Evolutionary conservation across 2,329 filamentous ascomycete species (phyloP), one percentile per base, ranked within the genome.

Genomic region (Fusarium sp.): DNA sequence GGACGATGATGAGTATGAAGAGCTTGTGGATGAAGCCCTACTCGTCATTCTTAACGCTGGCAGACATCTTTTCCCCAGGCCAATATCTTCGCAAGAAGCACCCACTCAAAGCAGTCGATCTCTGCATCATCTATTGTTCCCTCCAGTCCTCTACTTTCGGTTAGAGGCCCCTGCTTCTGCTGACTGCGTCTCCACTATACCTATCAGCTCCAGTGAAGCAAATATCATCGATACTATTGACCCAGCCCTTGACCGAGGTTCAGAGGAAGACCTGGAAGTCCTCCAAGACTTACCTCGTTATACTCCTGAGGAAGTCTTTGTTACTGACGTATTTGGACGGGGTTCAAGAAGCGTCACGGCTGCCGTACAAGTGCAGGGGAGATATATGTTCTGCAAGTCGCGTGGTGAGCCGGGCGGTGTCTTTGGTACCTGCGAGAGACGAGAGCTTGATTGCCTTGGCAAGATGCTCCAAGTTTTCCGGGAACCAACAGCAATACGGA

Each of bases 41-140:
- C 1, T 2, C 2, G 4, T 15, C 3, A 32, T 62, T 26, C 53
- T 60, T 2, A 35, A 42, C 2, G 13, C 13, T 4, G 59, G 59
- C n/a, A 37, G 23, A 11, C n/a, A 18, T 17, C 23, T 60, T 37
- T 62, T 62, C 5, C 1, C 0, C 2, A 7, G 20, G 1, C 5
- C 14, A 3, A 42, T 17, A 26, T 20, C 18, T 7, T 5, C 30
- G 1, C 49, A 33, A 11, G 15, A 5, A 0, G 3, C 3, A 26
- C 3, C 1, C 0, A 1, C 3, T 0, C 20, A 8, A 0, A 4
- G 14, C 0, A 15, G 6, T 8, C 9, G 20, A 11, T 30, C 14
- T 17, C 23, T 59, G 0, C 3, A 37, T 26, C 15, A 12, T 8
- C 11, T 26, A 2, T 5, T 62, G 3, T 62, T 62, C 1, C 59